phyloP scores from a whole-genome alignment of 257 asterid species.

The Leonotis leonurus region DNA sequence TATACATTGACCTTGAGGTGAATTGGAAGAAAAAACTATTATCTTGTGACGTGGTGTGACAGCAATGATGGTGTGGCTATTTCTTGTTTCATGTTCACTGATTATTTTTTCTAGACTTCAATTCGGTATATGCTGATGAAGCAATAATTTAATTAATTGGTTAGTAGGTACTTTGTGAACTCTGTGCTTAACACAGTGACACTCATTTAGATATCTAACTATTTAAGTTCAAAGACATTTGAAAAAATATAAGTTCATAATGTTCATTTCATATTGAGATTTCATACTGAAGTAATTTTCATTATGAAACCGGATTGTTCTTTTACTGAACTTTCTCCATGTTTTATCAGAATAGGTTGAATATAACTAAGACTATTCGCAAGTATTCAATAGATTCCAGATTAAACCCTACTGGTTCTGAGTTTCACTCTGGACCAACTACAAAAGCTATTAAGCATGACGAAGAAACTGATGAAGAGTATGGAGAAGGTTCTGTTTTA shows the following conservation, averaged over 20 bases:
- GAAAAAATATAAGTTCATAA: background rate
- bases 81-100: background rate
- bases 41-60: background rate
- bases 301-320: background rate
- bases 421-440: constrained; percentile 56
- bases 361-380: constrained; percentile 76
- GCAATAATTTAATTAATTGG: background rate
- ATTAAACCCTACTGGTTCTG: constrained; percentile 73
- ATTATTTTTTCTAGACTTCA: background rate
- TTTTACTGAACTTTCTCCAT: constrained; percentile 16
- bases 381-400: constrained; percentile 74
- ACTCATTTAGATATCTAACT: constrained; percentile 6
- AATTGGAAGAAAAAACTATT: background rate
- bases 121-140: background rate
- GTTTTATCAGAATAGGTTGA: constrained; percentile 83
- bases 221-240: no score
- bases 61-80: background rate
- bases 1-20: background rate
- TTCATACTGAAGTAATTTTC: background rate
- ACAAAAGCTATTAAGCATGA: constrained; percentile 63
- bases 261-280: background rate
- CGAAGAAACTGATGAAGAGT: constrained; percentile 68
- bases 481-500: constrained; percentile 72
- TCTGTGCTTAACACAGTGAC: background rate
- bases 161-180: background rate